Evolutionary conservation across 192 early-diverging fungal genomes (phyloP).

Genomic region (Coemansia reversa): DNA sequence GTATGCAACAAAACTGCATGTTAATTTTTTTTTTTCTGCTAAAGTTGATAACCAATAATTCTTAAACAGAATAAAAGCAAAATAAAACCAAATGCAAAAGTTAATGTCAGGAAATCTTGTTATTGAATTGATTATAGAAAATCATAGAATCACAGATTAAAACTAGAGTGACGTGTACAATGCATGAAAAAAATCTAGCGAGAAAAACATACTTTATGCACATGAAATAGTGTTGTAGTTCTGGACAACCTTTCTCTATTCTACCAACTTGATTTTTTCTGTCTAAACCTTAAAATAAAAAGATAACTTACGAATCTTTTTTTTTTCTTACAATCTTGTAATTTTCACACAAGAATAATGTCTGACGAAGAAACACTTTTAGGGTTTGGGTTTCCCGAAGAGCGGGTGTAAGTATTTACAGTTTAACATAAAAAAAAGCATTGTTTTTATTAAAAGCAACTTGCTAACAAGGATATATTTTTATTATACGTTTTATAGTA

Average conservation of each 20-base stretch:
- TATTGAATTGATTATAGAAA: neutral
- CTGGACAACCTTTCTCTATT: neutral
- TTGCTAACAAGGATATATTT: neutral
- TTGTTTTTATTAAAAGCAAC: too few species aligned
- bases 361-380: conserved; percentile 39
- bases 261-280: neutral
- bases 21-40: too few species aligned
- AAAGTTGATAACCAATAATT: too few species aligned
- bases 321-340: neutral
- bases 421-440: too few species aligned
- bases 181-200: neutral
- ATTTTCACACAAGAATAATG: conserved; percentile 4
- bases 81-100: too few species aligned
- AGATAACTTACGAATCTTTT: neutral
- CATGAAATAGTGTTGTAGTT: neutral
- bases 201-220: neutral
- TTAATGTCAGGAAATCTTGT: too few species aligned
- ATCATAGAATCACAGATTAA: neutral
- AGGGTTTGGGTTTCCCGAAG: conserved; percentile 46
- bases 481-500: conserved; percentile 10
- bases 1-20: too few species aligned
- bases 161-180: neutral
- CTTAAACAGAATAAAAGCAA: too few species aligned
- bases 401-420: conserved; percentile 46
- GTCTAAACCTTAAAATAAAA: neutral